Percentiles rank a stretch among this genome's conserved stretches.
Conservation (phyloP, 1,139 yeast genomes). For the Blastobotrys petasosporus region DNA sequence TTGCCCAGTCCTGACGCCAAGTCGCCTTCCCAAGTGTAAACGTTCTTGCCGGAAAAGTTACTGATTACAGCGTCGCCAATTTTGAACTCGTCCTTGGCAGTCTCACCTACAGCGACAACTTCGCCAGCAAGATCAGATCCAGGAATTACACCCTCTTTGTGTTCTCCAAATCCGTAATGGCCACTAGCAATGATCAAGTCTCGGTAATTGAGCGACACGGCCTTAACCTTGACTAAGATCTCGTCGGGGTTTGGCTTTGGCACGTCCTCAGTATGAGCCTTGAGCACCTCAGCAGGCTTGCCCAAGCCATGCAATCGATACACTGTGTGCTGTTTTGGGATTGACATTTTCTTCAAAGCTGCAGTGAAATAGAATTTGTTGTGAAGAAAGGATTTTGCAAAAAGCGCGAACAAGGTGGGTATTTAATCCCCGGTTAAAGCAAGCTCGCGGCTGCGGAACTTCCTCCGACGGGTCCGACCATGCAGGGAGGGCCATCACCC, state of each 20-base stretch:
- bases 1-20: constrained; percentile 14
- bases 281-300: constrained; percentile 7
- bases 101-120: constrained; percentile 15
- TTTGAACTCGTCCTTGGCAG: constrained; percentile 7
- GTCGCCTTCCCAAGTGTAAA: not conserved
- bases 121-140: constrained; percentile 19
- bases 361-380: not conserved
- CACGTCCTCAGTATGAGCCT: constrained; percentile 9
- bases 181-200: constrained; percentile 18
- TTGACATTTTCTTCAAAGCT: not conserved
- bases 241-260: constrained; percentile 15
- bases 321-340: constrained; percentile 12
- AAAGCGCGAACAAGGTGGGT: not conserved
- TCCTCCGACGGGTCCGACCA: too few relatives aligned
- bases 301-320: constrained; percentile 11
- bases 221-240: constrained; percentile 17
- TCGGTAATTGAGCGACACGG: constrained; percentile 21
- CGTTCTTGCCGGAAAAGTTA: constrained; percentile 11
- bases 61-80: constrained; percentile 18
- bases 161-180: constrained; percentile 13
- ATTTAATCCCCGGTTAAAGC: not conserved
- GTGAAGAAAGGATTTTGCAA: too few relatives aligned
- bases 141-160: constrained; percentile 15
- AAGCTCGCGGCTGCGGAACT: too few relatives aligned
- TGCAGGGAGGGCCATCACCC: too few relatives aligned